phyloP scores from a whole-genome alignment of 441 rosid genomes.

The Jatropha multifida region DNA sequence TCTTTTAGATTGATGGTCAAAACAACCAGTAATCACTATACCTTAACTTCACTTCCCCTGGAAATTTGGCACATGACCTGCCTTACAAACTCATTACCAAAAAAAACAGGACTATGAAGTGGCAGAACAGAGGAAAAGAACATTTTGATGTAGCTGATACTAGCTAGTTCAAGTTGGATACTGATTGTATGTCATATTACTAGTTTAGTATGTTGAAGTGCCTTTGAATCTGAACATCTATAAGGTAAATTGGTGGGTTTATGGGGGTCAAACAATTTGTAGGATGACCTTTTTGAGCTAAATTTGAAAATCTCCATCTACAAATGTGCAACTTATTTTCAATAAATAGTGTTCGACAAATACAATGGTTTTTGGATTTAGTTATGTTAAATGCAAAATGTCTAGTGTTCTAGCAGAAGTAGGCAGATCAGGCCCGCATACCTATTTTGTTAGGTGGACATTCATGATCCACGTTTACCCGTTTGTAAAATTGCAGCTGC shows the following conservation, averaged over 20 bases:
- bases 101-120: too few species aligned
- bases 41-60: neutral
- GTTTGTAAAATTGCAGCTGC: neutral
- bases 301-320: neutral
- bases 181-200: neutral
- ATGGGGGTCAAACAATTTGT: neutral
- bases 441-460: constrained; percentile 8
- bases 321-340: neutral
- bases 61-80: neutral
- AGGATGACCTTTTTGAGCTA: neutral
- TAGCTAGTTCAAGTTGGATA: neutral
- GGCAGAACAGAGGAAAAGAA: neutral
- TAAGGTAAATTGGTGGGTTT: neutral
- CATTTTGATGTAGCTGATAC: neutral
- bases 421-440: neutral
- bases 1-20: neutral
- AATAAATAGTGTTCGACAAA: neutral
- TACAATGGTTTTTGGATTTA: neutral
- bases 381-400: neutral
- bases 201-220: neutral
- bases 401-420: neutral
- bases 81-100: neutral
- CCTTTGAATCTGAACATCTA: neutral
- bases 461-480: neutral
- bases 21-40: neutral